A percentile compares a stretch with the other conserved stretches of the same genome.
These are phyloP conservation scores for Pyropia haitanensis DNA, from an alignment of 23 red algal genomes.

Conservation along the genomic window DNA sequence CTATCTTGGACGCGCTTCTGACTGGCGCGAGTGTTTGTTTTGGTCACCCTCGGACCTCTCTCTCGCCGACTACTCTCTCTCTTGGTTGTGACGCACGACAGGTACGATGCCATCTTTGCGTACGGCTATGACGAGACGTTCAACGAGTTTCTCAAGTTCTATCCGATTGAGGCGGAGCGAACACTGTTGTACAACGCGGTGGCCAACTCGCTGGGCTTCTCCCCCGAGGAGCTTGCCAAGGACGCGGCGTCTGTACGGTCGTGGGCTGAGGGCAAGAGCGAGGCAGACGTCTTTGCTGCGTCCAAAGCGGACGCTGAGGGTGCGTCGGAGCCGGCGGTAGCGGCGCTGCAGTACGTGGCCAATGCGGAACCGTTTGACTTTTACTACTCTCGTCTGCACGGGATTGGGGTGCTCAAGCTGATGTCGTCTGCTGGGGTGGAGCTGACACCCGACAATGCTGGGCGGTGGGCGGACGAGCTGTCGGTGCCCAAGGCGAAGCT, in stretches of 20 bases:
- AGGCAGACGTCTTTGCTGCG: slow-evolving; percentile 41
- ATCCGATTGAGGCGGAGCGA: slow-evolving; percentile 51
- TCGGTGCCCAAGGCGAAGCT: slow-evolving; percentile 32
- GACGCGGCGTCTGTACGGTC: slow-evolving; percentile 19
- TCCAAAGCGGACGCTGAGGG: slow-evolving; percentile 10
- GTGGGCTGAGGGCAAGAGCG: slow-evolving; percentile 52
- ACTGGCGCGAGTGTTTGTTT: too few species aligned
- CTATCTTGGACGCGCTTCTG: too few species aligned
- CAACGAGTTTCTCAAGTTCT: slow-evolving; percentile 44
- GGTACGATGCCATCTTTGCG: slow-evolving; percentile 74
- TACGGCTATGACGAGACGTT: slow-evolving; percentile 60
- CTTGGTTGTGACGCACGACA: too few species aligned
- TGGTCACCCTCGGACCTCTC: too few species aligned
- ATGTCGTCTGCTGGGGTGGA: slow-evolving; percentile 47
- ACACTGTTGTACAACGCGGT: slow-evolving; percentile 31
- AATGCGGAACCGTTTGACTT: slow-evolving; percentile 34
- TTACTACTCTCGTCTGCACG: slow-evolving; percentile 73
- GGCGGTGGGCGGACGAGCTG: slow-evolving; percentile 46
- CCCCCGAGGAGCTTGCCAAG: slow-evolving; percentile 8
- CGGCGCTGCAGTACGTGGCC: slow-evolving; percentile 41
- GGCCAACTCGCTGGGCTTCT: slow-evolving; percentile 16
- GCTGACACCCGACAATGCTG: slow-evolving; percentile 30
- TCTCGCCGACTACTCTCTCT: too few species aligned
- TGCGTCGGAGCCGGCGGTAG: slow-evolving; percentile 24
- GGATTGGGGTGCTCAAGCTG: slow-evolving; percentile 62